Evolutionary conservation across 139 green algal genomes (phyloP).

Genomic region (Protoeuglena noctilucae): DNA sequence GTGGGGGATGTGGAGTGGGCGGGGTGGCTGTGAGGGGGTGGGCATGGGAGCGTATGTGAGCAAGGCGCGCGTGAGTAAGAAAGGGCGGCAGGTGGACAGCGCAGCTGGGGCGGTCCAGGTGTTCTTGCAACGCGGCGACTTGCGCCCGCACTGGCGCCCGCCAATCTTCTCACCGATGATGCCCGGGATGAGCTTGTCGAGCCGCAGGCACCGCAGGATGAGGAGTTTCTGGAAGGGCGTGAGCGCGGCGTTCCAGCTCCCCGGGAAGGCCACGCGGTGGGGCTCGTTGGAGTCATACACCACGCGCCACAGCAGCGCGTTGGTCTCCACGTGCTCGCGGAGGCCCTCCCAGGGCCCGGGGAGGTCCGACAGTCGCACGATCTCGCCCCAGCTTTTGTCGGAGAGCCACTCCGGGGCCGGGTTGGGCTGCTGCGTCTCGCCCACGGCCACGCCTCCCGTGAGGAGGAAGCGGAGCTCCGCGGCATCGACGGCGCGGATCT

Average conservation of each 20-base stretch:
- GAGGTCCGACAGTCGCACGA: constrained; percentile 9
- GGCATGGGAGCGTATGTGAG: too few relatives aligned
- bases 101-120: too few relatives aligned
- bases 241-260: constrained; percentile 26
- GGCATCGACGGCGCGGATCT: constrained; percentile 7
- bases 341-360: constrained; percentile 9
- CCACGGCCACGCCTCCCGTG: constrained; percentile 34
- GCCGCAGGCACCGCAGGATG: constrained; percentile 34
- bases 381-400: constrained; percentile 15
- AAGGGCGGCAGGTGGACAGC: too few relatives aligned
- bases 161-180: too few relatives aligned
- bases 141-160: too few relatives aligned
- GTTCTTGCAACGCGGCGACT: too few relatives aligned
- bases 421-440: constrained; percentile 30
- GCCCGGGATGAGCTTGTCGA: constrained; percentile 38
- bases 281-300: constrained; percentile 25
- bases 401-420: constrained; percentile 32
- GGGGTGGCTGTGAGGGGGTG: too few relatives aligned
- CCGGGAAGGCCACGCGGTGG: constrained; percentile 27
- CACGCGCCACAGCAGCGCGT: constrained; percentile 9
- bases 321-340: constrained; percentile 1
- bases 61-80: too few relatives aligned
- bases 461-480: constrained; percentile 22
- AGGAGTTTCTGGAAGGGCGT: constrained; percentile 46
- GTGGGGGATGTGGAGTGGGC: too few relatives aligned